Percentiles rank a stretch among this genome's conserved stretches.
These are phyloP conservation scores for Russula emetica DNA, from an alignment of 768 basidiomycete genomes.

Conservation along the genomic window DNA sequence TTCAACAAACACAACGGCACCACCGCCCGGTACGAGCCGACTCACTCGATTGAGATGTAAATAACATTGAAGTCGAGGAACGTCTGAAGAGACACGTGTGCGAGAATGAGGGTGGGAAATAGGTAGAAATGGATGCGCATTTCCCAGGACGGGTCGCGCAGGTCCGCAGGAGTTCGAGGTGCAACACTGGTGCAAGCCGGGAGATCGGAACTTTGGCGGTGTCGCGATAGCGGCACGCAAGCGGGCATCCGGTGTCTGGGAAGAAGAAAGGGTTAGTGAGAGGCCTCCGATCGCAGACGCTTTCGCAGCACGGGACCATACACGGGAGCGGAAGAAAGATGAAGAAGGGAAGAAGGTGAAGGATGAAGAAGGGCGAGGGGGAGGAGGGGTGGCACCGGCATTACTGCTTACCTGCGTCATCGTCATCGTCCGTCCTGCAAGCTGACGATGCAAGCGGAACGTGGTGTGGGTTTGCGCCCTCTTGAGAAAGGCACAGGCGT, in stretches of 20 bases:
- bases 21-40: slow-evolving; percentile 26
- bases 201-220: too few species aligned
- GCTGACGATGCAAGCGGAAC: slow-evolving; percentile 77
- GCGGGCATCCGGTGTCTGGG: too few species aligned
- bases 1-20: not conserved
- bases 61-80: slow-evolving; percentile 89
- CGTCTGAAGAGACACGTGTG: slow-evolving; percentile 69
- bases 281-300: too few species aligned
- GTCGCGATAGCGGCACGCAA: too few species aligned
- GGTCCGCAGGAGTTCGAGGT: slow-evolving; percentile 64
- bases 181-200: slow-evolving; percentile 61
- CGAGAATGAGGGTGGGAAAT: slow-evolving; percentile 66
- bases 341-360: too few species aligned
- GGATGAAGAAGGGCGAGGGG: not conserved
- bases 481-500: slow-evolving; percentile 40
- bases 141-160: slow-evolving; percentile 50
- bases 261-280: too few species aligned
- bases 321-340: slow-evolving; percentile 41
- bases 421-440: slow-evolving; percentile 51
- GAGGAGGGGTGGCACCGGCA: slow-evolving; percentile 23
- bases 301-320: too few species aligned
- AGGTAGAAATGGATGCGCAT: slow-evolving; percentile 62
- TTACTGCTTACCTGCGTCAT: slow-evolving; percentile 44
- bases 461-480: slow-evolving; percentile 74
- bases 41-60: slow-evolving; percentile 88